These are phyloP conservation scores for Echria macrotheca DNA, from an alignment of 495 filamentous ascomycete genomes.

Conservation along the genomic window DNA sequence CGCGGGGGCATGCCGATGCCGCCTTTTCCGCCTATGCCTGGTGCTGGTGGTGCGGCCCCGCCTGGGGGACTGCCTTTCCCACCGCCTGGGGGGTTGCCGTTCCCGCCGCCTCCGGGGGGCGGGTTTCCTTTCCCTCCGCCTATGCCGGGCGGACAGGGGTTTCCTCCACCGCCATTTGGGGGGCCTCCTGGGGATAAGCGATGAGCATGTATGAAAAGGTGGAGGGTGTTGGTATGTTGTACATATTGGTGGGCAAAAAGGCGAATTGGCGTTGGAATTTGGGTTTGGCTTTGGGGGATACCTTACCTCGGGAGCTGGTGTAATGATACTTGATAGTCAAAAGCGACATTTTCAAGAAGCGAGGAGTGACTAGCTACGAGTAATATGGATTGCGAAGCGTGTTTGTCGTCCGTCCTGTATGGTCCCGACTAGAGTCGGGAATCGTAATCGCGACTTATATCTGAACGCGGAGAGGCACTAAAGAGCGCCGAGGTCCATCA, in stretches of 20 bases:
- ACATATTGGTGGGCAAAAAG: neutral
- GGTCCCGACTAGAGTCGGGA: no score
- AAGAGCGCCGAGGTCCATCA: no score
- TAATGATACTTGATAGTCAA: no score
- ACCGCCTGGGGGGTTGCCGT: slow-evolving; percentile 13
- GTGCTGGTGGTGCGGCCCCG: no score
- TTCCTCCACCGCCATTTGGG: slow-evolving; percentile 31
- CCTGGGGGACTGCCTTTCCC: slow-evolving; percentile 26
- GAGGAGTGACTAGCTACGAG: no score
- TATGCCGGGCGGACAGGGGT: slow-evolving; percentile 32
- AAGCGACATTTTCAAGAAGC: no score
- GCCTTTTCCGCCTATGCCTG: slow-evolving; percentile 22
- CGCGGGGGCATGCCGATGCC: slow-evolving; percentile 51
- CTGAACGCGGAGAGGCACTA: no score
- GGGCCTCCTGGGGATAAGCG: slow-evolving; percentile 18
- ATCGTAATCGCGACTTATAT: no score
- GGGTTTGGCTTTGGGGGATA: no score
- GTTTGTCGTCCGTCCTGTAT: no score
- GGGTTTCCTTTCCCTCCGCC: slow-evolving; percentile 40
- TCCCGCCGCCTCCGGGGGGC: slow-evolving; percentile 22
- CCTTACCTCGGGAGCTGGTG: no score
- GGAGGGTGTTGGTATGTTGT: neutral
- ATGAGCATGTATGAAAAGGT: slow-evolving; percentile 26
- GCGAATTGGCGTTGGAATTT: neutral
- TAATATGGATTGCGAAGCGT: no score